Evolutionary conservation across 148 eudicot species (phyloP).

Genomic region (Amaranthus hypochondriacus): DNA sequence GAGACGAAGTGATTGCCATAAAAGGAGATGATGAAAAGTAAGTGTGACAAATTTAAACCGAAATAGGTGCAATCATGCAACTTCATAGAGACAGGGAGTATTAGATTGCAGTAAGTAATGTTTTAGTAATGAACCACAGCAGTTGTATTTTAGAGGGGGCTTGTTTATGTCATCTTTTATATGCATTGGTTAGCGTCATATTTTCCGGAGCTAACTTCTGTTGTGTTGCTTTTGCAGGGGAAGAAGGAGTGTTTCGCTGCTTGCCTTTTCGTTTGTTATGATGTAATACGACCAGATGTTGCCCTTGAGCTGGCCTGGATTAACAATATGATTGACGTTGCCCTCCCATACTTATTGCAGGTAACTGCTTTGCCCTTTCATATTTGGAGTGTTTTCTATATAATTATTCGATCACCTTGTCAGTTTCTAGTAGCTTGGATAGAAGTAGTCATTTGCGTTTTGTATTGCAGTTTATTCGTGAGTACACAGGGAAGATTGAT

Average conservation of each 20-base stretch:
- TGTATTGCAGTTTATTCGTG: slow-evolving; percentile 75
- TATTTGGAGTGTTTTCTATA: too few species aligned
- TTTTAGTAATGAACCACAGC: neutral
- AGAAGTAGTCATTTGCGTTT: too few species aligned
- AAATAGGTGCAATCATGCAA: too few species aligned
- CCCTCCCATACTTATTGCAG: slow-evolving; percentile 98
- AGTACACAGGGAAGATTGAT: slow-evolving; percentile 95
- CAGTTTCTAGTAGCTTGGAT: too few species aligned
- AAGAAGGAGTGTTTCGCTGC: slow-evolving; percentile 98
- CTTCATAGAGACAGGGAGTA: too few species aligned
- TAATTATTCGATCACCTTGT: too few species aligned
- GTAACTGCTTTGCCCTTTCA: slow-evolving; percentile 26
- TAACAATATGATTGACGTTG: slow-evolving; percentile 96
- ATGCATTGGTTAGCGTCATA: neutral
- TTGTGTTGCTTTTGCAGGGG: slow-evolving; percentile 49
- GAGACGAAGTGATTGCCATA: too few species aligned
- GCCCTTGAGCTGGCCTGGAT: slow-evolving; percentile 99
- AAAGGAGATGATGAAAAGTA: too few species aligned
- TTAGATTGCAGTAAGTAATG: too few species aligned
- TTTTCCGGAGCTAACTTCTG: slow-evolving; percentile 14
- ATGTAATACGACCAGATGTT: slow-evolving; percentile 84
- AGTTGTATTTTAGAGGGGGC: neutral
- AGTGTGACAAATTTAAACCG: too few species aligned
- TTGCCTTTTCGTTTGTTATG: slow-evolving; percentile 91
- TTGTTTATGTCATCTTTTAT: neutral